Percentiles rank a stretch among this genome's conserved stretches.
phyloP scores from a whole-genome alignment of 345 rosid genomes.

The Jatropha curcas region DNA sequence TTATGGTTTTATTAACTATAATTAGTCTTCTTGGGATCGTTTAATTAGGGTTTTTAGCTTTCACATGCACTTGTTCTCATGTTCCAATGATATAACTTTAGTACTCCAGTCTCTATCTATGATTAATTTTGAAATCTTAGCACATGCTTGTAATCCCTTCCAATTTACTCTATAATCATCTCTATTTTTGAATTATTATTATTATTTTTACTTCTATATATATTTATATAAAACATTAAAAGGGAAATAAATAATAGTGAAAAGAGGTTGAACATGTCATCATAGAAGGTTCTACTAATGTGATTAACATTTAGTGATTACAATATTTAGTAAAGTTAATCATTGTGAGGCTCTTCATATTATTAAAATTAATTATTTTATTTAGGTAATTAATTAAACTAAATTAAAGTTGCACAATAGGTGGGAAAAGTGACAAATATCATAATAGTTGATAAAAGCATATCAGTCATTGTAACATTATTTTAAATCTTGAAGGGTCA shows the following conservation, averaged over 20 bases:
- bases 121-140: constrained; percentile 18
- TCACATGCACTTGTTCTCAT: constrained; percentile 36
- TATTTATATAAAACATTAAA: background rate
- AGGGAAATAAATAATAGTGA: background rate
- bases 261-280: constrained; percentile 10
- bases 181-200: background rate
- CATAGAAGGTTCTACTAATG: constrained; percentile 19
- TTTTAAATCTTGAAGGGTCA: constrained; percentile 18
- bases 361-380: too few species aligned
- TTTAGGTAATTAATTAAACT: background rate
- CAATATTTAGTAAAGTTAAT: constrained; percentile 6
- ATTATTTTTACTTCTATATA: too few species aligned
- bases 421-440: background rate
- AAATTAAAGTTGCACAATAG: background rate
- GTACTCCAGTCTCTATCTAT: background rate
- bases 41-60: background rate
- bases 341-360: constrained; percentile 13
- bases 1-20: constrained; percentile 1
- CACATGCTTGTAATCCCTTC: constrained; percentile 36
- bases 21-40: constrained; percentile 2
- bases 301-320: constrained; percentile 1
- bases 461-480: constrained; percentile 8
- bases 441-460: constrained; percentile 19
- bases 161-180: constrained; percentile 17
- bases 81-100: constrained; percentile 26